Conservation (phyloP, 768 basidiomycete species). For the Chlorophyllum brunneum region DNA sequence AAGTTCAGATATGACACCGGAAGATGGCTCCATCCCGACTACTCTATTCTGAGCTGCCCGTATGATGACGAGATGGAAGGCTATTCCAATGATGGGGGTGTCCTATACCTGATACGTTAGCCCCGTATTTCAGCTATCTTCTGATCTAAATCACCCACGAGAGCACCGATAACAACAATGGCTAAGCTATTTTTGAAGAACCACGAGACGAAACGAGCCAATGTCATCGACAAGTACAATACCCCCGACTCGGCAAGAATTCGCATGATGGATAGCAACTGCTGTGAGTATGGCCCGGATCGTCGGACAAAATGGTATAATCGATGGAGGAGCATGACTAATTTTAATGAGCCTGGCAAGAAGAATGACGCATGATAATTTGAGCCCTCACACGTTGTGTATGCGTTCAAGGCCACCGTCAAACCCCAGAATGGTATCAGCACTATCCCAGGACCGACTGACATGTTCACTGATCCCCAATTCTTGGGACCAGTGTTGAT, state of each 20-base stretch:
- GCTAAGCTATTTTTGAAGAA: not conserved
- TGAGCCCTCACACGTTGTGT: not conserved
- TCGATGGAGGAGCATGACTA: too few relatives aligned
- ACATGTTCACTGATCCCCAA: not conserved
- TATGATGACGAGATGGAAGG: conserved; percentile 4
- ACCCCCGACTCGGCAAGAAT: conserved; percentile 6
- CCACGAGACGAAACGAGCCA: conserved; percentile 5
- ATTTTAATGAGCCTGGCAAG: too few relatives aligned
- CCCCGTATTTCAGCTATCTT: not conserved
- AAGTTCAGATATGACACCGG: too few relatives aligned
- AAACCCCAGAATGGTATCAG: not conserved
- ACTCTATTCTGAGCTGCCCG: not conserved
- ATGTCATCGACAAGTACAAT: conserved; percentile 1
- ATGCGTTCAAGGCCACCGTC: not conserved
- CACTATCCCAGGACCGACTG: not conserved
- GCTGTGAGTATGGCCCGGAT: not conserved
- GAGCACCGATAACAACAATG: not conserved
- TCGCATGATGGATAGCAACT: not conserved
- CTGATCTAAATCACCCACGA: not conserved
- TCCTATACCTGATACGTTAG: not conserved
- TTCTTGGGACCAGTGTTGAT: not conserved
- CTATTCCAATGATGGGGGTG: not conserved
- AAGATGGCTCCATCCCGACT: too few relatives aligned
- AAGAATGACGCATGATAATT: too few relatives aligned
- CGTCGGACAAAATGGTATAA: too few relatives aligned